Evolutionary conservation across 495 filamentous ascomycete species (phyloP).

Genomic region (Amorphotheca resinae): DNA sequence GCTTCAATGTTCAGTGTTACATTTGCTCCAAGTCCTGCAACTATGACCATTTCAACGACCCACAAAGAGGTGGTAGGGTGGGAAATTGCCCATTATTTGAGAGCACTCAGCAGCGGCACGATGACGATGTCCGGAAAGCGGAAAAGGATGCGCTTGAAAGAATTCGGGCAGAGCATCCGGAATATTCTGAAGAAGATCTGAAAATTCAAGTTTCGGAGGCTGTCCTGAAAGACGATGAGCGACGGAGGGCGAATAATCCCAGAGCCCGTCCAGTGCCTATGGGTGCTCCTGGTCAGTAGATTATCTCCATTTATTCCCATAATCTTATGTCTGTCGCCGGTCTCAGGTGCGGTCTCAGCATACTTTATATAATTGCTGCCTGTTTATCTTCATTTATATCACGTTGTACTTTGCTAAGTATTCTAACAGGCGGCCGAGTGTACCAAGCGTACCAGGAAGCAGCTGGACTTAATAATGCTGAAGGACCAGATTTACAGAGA

Average conservation of each 20-base stretch:
- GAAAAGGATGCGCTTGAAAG: slow-evolving; percentile 45
- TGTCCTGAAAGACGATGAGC: slow-evolving; percentile 32
- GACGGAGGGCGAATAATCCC: slow-evolving; percentile 11
- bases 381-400: no score
- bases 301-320: no score
- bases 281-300: slow-evolving; percentile 3
- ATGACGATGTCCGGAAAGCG: slow-evolving; percentile 53
- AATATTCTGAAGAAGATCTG: slow-evolving; percentile 42
- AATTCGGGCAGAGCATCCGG: slow-evolving; percentile 45
- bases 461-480: no score
- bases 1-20: slow-evolving; percentile 55
- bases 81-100: slow-evolving; percentile 59
- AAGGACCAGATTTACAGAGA: no score
- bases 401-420: no score
- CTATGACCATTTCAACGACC: slow-evolving; percentile 41
- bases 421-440: no score
- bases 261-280: not conserved
- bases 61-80: slow-evolving; percentile 26
- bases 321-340: no score
- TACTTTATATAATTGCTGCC: no score
- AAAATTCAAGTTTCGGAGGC: slow-evolving; percentile 45
- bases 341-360: no score
- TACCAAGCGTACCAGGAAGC: no score
- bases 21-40: slow-evolving; percentile 51
- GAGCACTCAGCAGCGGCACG: slow-evolving; percentile 44